Evolutionary conservation across 2,329 filamentous ascomycete genomes (phyloP).

Genomic region (Albifimbria verrucaria): DNA sequence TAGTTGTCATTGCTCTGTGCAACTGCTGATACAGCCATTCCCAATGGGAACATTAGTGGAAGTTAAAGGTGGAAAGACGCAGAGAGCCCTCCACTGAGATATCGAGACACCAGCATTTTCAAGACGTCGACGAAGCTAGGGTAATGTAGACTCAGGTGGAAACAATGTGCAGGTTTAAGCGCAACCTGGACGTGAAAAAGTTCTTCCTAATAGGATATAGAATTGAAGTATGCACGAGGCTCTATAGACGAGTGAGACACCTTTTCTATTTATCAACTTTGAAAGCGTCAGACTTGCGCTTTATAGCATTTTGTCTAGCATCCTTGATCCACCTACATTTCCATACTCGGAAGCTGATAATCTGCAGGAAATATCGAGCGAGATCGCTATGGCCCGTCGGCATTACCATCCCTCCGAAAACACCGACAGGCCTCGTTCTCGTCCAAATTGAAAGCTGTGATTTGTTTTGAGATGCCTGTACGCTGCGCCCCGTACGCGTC

Average conservation of each 20-base stretch:
- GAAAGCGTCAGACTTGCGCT: neutral
- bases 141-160: neutral
- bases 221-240: neutral
- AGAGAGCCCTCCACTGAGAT: neutral
- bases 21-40: neutral
- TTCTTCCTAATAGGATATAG: neutral
- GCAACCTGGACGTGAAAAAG: neutral
- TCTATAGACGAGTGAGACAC: neutral
- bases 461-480: neutral
- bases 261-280: neutral
- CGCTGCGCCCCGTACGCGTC: neutral
- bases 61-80: neutral
- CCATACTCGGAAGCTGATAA: neutral
- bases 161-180: neutral
- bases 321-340: neutral
- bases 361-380: neutral
- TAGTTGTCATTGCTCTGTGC: neutral
- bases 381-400: neutral
- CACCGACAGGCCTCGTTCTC: neutral
- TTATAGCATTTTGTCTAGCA: neutral
- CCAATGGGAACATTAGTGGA: constrained; percentile 1
- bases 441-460: neutral
- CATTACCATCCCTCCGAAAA: neutral
- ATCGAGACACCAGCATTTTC: constrained; percentile 1
- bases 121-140: neutral